Base-by-base conservation (phyloP, 306 rosid species). In the Acacia crassicarpa region DNA sequence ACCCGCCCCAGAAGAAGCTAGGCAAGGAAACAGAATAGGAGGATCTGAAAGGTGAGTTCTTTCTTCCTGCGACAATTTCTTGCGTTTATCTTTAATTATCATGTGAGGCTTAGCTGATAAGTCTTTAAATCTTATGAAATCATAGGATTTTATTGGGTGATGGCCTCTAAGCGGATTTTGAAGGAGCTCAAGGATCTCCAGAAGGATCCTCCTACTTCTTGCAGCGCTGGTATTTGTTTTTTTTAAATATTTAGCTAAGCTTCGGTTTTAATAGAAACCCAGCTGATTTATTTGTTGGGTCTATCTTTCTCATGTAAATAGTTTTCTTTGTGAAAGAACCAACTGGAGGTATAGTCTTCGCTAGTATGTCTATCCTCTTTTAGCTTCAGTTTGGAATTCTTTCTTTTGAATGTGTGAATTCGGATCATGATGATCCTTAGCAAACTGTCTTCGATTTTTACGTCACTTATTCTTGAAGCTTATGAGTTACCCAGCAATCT, bases 191-290 rank as follows among this genome's bases (percentile, higher is more conserved):
- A 89, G 85, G 90, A 89, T 83, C 92, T 89, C 85, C 92, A 89
- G 87, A 89, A 89, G 66, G 92, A 91, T 83, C 94, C 94, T 87
- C 94, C 94, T 86, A 91, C 94, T 67, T 91, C 92, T 45, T 91
- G 94, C 91, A 91, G 94, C 69, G 94, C 94, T 77, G 94, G 94
- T 82, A 82, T 25, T 44, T 15, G 27, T 51, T 23, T 67, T n/a
- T 38, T 46, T 46, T 9, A 30, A 56, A 56, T 11, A 58, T 44
- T 74, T n/a, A 22, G 10, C 48, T 25, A 54, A 20, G 22, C 32
- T 62, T 8, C 9, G 41, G 40, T 4, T 30, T 53, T 27, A 5
- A 67, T 58, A 2, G 43, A 45, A 40, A 2, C 30, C 56, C 27
- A 27, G 20, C 72, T 69, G n/a, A 51, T 74, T 53, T 41, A 10